Percentiles rank a stretch among this genome's conserved stretches.
These are phyloP conservation scores for Boletus eberwhitei DNA, from an alignment of 768 basidiomycete genomes.

Conservation along the genomic window DNA sequence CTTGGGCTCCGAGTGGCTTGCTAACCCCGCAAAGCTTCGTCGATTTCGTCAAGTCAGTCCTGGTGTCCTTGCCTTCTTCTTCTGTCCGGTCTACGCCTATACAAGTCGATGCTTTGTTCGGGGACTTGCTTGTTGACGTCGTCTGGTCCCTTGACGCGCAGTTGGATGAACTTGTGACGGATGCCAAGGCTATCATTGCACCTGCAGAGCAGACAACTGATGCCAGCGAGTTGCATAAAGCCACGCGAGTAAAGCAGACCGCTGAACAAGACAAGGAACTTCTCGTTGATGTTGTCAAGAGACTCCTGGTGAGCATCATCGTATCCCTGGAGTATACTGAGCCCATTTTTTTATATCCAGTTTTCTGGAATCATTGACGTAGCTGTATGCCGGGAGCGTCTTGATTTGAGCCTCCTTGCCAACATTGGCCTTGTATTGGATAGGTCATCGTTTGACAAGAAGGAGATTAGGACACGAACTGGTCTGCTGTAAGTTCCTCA, in stretches of 20 bases:
- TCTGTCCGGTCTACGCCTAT: constrained; percentile 38
- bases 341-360: constrained; percentile 38
- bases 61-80: constrained; percentile 64
- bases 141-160: constrained; percentile 80
- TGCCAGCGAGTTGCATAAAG: constrained; percentile 25
- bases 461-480: constrained; percentile 77
- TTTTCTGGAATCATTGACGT: constrained; percentile 54
- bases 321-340: not conserved
- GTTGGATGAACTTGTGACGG: constrained; percentile 64
- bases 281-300: constrained; percentile 55
- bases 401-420: constrained; percentile 64
- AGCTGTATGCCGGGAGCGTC: constrained; percentile 65
- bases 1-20: constrained; percentile 48
- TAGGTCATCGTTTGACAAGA: constrained; percentile 64
- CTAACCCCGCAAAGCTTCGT: constrained; percentile 52
- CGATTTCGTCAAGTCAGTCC: constrained; percentile 61
- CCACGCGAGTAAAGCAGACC: constrained; percentile 45
- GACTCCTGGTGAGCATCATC: constrained; percentile 47
- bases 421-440: constrained; percentile 68
- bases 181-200: constrained; percentile 45
- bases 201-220: constrained; percentile 26
- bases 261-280: constrained; percentile 64
- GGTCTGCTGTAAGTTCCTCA: constrained; percentile 66
- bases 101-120: constrained; percentile 46
- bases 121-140: constrained; percentile 73